phyloP scores from a whole-genome alignment of 116 monocot species.

The Posidonia oceanica region DNA sequence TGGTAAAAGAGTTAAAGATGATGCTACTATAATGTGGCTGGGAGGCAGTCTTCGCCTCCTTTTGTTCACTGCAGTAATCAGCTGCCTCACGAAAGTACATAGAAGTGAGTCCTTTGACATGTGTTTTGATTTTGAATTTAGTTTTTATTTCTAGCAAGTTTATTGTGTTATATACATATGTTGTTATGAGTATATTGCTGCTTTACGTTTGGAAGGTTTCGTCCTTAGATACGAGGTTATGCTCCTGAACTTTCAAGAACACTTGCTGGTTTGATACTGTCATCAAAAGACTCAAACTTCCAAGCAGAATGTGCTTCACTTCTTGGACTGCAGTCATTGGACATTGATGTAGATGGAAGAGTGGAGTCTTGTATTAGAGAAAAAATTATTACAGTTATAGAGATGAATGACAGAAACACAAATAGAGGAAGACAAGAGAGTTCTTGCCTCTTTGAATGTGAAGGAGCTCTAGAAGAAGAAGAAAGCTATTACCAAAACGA shows the following conservation, averaged over 20 bases:
- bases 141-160: too few relatives aligned
- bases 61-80: too few relatives aligned
- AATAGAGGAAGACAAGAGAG: conserved; percentile 20
- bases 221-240: conserved; percentile 39
- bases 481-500: conserved; percentile 11
- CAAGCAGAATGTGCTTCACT: conserved; percentile 46
- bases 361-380: conserved; percentile 48
- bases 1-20: too few relatives aligned
- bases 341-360: conserved; percentile 13
- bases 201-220: not conserved
- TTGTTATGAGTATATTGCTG: not conserved
- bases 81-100: too few relatives aligned
- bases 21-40: too few relatives aligned
- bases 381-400: conserved; percentile 41
- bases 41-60: too few relatives aligned
- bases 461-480: conserved; percentile 17
- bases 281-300: conserved; percentile 67
- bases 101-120: too few relatives aligned
- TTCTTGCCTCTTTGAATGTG: conserved; percentile 48
- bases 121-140: too few relatives aligned
- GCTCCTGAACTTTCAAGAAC: conserved; percentile 71
- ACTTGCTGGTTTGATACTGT: conserved; percentile 52
- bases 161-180: not conserved
- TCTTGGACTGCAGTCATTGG: conserved; percentile 40
- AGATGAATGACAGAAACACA: conserved; percentile 38